phyloP scores from a whole-genome alignment of 2,329 filamentous ascomycete species.

The Alternaria longipes region DNA sequence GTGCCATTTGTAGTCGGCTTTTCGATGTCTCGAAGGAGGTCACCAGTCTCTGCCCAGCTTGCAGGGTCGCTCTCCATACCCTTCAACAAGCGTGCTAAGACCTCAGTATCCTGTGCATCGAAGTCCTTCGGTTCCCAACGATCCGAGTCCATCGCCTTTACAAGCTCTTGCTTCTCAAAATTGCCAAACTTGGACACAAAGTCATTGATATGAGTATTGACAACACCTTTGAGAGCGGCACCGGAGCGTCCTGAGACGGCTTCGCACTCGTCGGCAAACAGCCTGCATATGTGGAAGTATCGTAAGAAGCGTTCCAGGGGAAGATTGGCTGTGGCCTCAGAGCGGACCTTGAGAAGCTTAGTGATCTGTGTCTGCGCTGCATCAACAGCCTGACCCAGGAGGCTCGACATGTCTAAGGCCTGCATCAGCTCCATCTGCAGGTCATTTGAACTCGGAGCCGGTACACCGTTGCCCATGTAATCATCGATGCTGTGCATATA shows the following conservation, averaged over 20 bases:
- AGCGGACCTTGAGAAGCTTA: slow-evolving; percentile 78
- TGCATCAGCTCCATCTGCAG: slow-evolving; percentile 79
- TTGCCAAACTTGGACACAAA: slow-evolving; percentile 79
- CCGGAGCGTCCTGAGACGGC: slow-evolving; percentile 82
- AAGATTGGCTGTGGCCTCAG: slow-evolving; percentile 75
- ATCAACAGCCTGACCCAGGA: slow-evolving; percentile 82
- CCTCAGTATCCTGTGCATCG: slow-evolving; percentile 65
- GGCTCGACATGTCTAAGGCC: slow-evolving; percentile 77
- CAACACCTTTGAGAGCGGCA: slow-evolving; percentile 76
- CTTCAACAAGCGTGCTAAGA: slow-evolving; percentile 72
- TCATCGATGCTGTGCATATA: slow-evolving; percentile 55
- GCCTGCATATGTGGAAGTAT: slow-evolving; percentile 82
- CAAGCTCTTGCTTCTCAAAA: slow-evolving; percentile 75
- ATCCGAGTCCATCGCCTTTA: slow-evolving; percentile 80
- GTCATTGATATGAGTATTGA: slow-evolving; percentile 83
- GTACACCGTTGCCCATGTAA: slow-evolving; percentile 38
- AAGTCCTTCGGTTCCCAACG: slow-evolving; percentile 84
- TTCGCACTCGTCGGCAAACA: slow-evolving; percentile 88
- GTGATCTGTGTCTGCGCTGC: slow-evolving; percentile 77
- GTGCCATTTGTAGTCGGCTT: slow-evolving; percentile 38
- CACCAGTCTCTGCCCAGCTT: slow-evolving; percentile 70
- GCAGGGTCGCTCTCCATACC: slow-evolving; percentile 75
- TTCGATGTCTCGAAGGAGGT: slow-evolving; percentile 36
- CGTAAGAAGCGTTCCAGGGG: slow-evolving; percentile 76
- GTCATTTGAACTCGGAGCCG: slow-evolving; percentile 32